Base-by-base conservation (phyloP, 2,329 filamentous ascomycete species). In the Chaetothyriales sp. region DNA sequence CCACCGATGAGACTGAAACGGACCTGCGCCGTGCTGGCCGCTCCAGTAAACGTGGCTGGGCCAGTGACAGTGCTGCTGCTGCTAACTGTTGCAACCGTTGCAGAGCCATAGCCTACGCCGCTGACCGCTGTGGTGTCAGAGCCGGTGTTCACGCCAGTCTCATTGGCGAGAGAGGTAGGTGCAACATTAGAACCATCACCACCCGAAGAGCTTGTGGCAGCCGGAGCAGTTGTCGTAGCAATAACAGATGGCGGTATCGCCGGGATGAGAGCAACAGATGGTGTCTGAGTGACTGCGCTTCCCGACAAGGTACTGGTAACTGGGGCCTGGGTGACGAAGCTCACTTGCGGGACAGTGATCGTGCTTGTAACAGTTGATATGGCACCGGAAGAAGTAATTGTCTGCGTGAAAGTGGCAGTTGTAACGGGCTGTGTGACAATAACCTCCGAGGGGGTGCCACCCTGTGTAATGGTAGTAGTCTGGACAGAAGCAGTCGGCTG, bases 401-500 rank as follows among this genome's bases (percentile, higher is more conserved):
- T 59, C 44, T 61, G 56, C 19, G 66, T 67, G 54, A 69, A 65
- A 22, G 65, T 68, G 55, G 70, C 63, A 32, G 66, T 70, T 4
- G 68, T 69, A 57, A 62, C 62, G 19, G 67, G 66, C 15, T 20
- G 43, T 3, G 43, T 28, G 18, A 47, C 47, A n/a, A 22, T 12
- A 28, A 32, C 46, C 18, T 19, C 42, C 7, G 49, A 43, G 12
- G 51, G 18, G 18, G 46, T 43, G 20, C 26, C 48, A 39, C 18
- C 26, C 22, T 43, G 48, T 7, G 56, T 54, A 42, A 54, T 55
- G 36, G 76, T 66, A 45, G 71, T 73, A 63, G 68, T 73, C 47
- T 73, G 69, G 42, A 76, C 68, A 25, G 69, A 65, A 46, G 69
- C 61, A 20, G 71, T 70, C 28, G 69, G 68, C 25, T 64, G 63